Base-by-base conservation (phyloP, 768 basidiomycete species). In the Candolleomyces aberdarensis region DNA sequence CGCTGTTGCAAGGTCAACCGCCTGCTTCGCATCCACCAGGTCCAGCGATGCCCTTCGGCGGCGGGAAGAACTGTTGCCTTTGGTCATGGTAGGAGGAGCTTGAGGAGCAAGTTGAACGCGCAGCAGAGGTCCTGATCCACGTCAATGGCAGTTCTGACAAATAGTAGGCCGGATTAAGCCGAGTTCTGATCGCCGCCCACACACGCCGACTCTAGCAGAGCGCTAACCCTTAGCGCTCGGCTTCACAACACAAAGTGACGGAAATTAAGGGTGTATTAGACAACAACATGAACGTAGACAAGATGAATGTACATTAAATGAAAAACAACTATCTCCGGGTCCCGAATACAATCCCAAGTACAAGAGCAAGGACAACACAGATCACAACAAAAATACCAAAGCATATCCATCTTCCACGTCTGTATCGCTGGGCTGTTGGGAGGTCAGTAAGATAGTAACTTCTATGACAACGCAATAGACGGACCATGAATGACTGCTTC, bases 381-480 rank as follows among this genome's bases (percentile, higher is more conserved):
- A 89, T 73, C 58, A 85, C 62, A 29, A 93, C 62, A 57, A 80
- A 71, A 54, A 91, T 77, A 66, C 81, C 75, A 72, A 94, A 93
- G 74, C 91, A 95, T 75, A 90, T 90, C 90, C 90, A 92, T 62
- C 92, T 86, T 75, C 88, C 92, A 69, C 84, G 86, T 60, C 94
- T 84, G 9, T 91, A 91, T 26, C 79, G 73, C 13, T 86, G 79
- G 0, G 67, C 69, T 67, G 60, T 57, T 44, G 9, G 51, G 40
- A 20, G 36, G 50, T 66, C 31, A 67, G 60, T 55, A 29, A n/a
- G 6, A 10, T 13, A 32, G 15, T 26, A 32, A 13, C 3, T 0
- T 55, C 11, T 19, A n/a, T 14, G 3, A 2, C 29, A 40, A 49
- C 50, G 11, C 1, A 58, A 40, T 14, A 46, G 31, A 59, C 72